These are phyloP conservation scores for Schoenoplectus tabernaemontani DNA, from an alignment of 202 grass and related monocot genomes.

Conservation along the genomic window DNA sequence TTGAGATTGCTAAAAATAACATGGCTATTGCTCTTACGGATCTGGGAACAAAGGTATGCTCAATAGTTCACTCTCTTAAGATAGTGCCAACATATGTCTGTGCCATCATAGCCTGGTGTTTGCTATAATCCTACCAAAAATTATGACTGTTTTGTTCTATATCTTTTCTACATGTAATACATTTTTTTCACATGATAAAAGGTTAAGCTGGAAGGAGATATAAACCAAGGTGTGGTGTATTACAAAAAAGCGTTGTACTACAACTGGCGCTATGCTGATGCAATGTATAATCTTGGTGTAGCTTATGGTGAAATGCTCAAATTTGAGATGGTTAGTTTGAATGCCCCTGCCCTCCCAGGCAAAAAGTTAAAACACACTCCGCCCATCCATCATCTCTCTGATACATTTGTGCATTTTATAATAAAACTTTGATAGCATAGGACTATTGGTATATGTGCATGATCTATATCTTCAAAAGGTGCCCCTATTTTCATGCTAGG, in stretches of 20 bases:
- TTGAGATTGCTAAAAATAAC: conserved; percentile 99
- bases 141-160: not conserved
- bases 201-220: conserved; percentile 95
- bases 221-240: conserved; percentile 92
- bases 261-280: conserved; percentile 99
- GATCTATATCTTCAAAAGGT: not conserved
- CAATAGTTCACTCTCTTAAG: not conserved
- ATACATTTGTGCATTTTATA: not conserved
- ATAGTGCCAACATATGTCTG: conserved; percentile 8
- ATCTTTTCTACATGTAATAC: conserved; percentile 2
- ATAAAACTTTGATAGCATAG: not conserved
- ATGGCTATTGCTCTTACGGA: conserved; percentile 98
- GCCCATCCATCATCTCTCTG: conserved; percentile 15
- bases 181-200: conserved; percentile 23
- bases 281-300: conserved; percentile 98
- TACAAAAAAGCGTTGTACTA: conserved; percentile 98
- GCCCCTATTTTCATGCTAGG: not conserved
- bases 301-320: conserved; percentile 98
- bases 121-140: not conserved
- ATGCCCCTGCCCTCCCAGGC: not conserved
- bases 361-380: not conserved
- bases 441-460: not conserved
- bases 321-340: conserved; percentile 93
- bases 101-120: not conserved
- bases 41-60: conserved; percentile 86